Conservation (phyloP, 1,139 yeast species). For the Pichiaceae sp. region DNA sequence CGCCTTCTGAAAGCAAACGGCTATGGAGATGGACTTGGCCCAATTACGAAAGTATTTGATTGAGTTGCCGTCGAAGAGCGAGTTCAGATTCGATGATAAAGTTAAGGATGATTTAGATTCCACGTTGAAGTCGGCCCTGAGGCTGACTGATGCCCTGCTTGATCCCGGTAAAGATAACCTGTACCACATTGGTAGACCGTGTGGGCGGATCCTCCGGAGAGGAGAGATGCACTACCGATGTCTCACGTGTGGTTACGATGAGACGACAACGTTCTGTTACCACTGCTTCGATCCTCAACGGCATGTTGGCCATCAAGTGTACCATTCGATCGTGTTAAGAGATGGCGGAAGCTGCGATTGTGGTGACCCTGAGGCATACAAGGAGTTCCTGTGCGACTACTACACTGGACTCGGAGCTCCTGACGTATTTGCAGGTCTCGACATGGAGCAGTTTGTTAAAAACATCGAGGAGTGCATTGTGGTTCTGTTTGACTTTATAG, state of each 20-base stretch:
- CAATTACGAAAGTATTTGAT: slow-evolving; percentile 10
- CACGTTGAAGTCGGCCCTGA: slow-evolving; percentile 31
- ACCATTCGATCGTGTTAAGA: slow-evolving; percentile 62
- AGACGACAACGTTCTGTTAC: slow-evolving; percentile 79
- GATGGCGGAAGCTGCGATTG: slow-evolving; percentile 80
- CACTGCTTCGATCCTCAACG: slow-evolving; percentile 63
- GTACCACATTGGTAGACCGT: slow-evolving; percentile 61
- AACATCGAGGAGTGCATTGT: slow-evolving; percentile 40
- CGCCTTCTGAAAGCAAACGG: no score
- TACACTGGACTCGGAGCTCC: slow-evolving; percentile 9
- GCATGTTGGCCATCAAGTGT: slow-evolving; percentile 72
- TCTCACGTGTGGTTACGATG: slow-evolving; percentile 75
- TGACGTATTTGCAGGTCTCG: not conserved
- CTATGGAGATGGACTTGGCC: not conserved
- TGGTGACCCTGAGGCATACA: slow-evolving; percentile 59
- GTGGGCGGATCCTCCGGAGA: slow-evolving; percentile 64
- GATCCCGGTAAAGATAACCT: slow-evolving; percentile 23
- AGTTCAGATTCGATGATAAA: slow-evolving; percentile 29
- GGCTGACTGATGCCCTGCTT: slow-evolving; percentile 14
- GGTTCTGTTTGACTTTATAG: slow-evolving; percentile 57
- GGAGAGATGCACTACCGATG: slow-evolving; percentile 90
- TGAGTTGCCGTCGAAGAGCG: slow-evolving; percentile 17
- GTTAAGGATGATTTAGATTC: slow-evolving; percentile 37
- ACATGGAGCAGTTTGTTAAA: slow-evolving; percentile 26
- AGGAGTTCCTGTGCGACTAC: slow-evolving; percentile 31